These are phyloP conservation scores for Verticillium nonalfalfae DNA, from an alignment of 2,329 filamentous ascomycete genomes.

Conservation along the genomic window DNA sequence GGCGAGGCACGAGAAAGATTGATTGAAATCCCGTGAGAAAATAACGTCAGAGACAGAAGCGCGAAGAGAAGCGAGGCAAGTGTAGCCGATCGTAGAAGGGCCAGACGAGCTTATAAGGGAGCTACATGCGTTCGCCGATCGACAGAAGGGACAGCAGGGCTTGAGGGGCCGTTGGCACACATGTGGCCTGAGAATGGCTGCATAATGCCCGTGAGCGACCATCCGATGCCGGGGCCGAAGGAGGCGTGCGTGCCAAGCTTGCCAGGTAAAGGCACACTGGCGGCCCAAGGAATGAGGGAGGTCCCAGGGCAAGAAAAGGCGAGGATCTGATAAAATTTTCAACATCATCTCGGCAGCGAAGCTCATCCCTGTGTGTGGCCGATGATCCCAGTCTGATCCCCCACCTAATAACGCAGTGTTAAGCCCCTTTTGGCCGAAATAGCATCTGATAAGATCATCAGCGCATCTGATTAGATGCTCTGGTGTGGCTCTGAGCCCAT, in stretches of 20 bases:
- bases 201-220: too few species aligned
- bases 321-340: slow-evolving; percentile 1
- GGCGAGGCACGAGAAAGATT: neutral
- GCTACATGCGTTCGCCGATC: neutral
- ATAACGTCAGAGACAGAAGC: neutral
- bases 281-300: neutral
- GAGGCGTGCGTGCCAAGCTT: too few species aligned
- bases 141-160: neutral
- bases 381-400: neutral
- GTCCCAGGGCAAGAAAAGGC: neutral
- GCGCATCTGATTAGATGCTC: neutral
- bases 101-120: neutral
- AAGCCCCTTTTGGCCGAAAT: neutral
- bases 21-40: neutral
- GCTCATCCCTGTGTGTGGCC: neutral
- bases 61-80: neutral
- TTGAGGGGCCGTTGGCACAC: neutral
- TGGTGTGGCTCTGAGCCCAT: neutral
- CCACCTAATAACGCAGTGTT: neutral
- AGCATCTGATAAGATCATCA: neutral
- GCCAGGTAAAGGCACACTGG: too few species aligned
- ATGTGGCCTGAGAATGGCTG: neutral
- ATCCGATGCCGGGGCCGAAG: neutral
- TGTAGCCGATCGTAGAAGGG: neutral
- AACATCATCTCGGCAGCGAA: neutral